Evolutionary conservation across 129 eudicot species (phyloP), one percentile per base, ranked within the genome.

Genomic region (Mikania micrantha): DNA sequence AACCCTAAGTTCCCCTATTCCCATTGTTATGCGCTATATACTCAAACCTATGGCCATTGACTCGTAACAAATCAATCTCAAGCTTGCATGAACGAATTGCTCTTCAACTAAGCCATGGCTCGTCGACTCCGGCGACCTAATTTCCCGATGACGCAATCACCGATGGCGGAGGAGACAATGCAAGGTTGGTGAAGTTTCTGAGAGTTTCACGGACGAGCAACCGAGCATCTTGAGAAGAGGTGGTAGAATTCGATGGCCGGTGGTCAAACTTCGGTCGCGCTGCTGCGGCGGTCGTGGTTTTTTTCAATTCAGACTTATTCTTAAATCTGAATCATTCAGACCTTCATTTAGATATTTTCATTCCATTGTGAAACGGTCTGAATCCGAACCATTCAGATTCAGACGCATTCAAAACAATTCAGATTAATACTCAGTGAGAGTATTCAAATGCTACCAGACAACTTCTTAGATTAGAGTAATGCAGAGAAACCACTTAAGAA

Each of bases 201-300:
- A 93, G 82, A 6, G 99, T 88, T 83, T 93, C 99, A 4, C 95
- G 96, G 12, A 89, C 90, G 41, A 93, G 95, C 24, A 88, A 76
- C 7, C 76, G 84, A 47, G 99, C 90, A 22, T 88, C 99, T 4
- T 85, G 81, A 2, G 87, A 52, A 0, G 85, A 60, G 21, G 84
- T 65, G 27, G 90, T 48, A 6, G 95, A 77, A 47, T 64, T 76
- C 0, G 85, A 21, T 1, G 80, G 49, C 5, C 67, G 78, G 22
- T 73, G 81, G 49, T 85, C 83, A 28, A 87, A 71, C 80, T 91
- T 91, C 90, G 40, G 74, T 53, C 4, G 45, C 35, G 2, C n/a
- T 61, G 64, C 41, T 0, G 20, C 48, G 38, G 1, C n/a, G 47
- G n/a, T n/a, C n/a, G n/a, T n/a, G n/a, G n/a, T n/a, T n/a, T n/a